phyloP scores from a whole-genome alignment of 2,329 filamentous ascomycete genomes.

The Fusarium bulbicola region DNA sequence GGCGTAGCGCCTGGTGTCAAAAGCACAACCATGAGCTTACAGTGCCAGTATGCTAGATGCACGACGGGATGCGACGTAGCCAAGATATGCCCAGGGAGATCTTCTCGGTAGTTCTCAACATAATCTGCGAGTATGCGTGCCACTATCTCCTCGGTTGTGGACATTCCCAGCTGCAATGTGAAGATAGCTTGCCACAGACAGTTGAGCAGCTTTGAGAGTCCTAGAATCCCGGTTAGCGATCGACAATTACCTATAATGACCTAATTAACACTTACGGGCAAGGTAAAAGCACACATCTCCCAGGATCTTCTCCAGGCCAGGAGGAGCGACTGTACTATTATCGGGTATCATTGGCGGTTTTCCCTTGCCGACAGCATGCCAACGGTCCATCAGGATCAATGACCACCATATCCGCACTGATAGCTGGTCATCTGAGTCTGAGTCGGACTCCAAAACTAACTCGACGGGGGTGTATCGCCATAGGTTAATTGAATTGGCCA shows the following conservation, averaged over 20 bases:
- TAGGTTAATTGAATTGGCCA: conserved; percentile 72
- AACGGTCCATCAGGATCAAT: conserved; percentile 75
- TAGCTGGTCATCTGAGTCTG: conserved; percentile 70
- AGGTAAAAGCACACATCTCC: conserved; percentile 72
- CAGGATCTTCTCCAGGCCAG: conserved; percentile 67
- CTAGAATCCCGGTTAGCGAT: conserved; percentile 46
- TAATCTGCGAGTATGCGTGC: conserved; percentile 50
- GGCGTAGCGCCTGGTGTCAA: conserved; percentile 65
- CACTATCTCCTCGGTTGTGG: conserved; percentile 47
- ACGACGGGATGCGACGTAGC: conserved; percentile 63
- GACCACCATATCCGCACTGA: conserved; percentile 76
- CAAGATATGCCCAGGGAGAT: conserved; percentile 66
- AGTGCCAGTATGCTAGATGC: conserved; percentile 76
- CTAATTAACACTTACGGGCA: conserved; percentile 62
- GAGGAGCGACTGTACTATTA: conserved; percentile 66
- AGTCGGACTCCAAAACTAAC: conserved; percentile 63
- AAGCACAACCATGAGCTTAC: conserved; percentile 70
- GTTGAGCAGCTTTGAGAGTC: conserved; percentile 65
- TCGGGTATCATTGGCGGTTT: conserved; percentile 71
- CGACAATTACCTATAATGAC: background rate
- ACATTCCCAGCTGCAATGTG: conserved; percentile 47
- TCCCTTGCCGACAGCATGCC: conserved; percentile 75
- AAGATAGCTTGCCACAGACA: conserved; percentile 51
- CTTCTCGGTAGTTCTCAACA: conserved; percentile 70
- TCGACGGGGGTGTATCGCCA: conserved; percentile 56